Base-by-base conservation (phyloP, 495 filamentous ascomycete species). In the Margaritispora aquatica region DNA sequence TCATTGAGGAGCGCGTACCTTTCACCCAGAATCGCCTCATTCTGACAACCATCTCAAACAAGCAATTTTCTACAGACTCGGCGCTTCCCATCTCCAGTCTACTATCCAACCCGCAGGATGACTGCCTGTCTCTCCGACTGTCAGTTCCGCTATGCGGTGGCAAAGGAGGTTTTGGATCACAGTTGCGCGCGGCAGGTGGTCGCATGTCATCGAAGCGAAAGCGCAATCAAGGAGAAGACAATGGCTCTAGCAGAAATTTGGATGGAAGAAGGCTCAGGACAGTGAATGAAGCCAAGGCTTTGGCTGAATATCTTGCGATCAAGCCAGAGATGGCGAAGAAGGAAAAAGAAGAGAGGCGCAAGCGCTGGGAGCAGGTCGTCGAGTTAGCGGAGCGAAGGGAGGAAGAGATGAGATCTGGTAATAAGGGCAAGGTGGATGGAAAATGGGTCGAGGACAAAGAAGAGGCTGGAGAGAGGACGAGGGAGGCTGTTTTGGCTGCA, bases 101-200 rank as follows among this genome's bases (percentile, higher is more conserved):
- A 49, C 77, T 84, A 19, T 73, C 76, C 51, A 64, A 61, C 36
- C 57, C 67, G n/a, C 54, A 77, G 60, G 80, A 84, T 77, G 77
- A 76, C 58, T 84, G 97, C 63, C 80, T 98, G 55, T 84, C 90
- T 1, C 81, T 97, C 10, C 90, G 90, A 48, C 81, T 97, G 24
- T 84, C 84, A 17, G 75, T 84, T 7, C 76, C 88, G 10, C 74
- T 96, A 38, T 85, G 84, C 65, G 94, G 94, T 68, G 94, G 94
- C 65, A 98, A 98, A 69, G 94, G 94, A 70, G 94, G 94, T 57
- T 98, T 98, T 72, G 94, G 94, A 62, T 96, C 92, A 5, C 95
- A 97, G 71, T 85, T 98, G 26, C 90, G 94, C 69, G 94, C 94
- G 3, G 94, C 94, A 15, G 94, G 94, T 68, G 94, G 94, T 17